Base-by-base conservation (phyloP, 2,329 filamentous ascomycete species). In the Cladophialophora psammophila region DNA sequence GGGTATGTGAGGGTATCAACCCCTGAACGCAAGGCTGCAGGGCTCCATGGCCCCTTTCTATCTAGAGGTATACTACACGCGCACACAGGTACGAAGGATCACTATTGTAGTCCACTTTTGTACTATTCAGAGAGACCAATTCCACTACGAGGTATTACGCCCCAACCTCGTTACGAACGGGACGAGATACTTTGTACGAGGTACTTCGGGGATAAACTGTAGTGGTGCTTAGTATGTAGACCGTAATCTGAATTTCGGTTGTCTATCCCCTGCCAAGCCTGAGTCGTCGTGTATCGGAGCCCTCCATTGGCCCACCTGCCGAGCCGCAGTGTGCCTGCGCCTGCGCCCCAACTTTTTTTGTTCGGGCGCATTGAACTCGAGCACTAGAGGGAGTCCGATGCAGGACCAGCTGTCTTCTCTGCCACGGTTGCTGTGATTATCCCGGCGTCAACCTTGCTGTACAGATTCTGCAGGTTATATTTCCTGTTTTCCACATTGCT, bases 1-100 rank as follows among this genome's bases (percentile, higher is more conserved):
- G 26, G 26, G 26, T 3, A 26, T 26, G 26, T 26, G 26, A 26
- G 26, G 26, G 26, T 18, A n/a, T 34, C 8, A 26, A 13, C 48
- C 59, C 59, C 59, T 61, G 59, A 42, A 54, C 20, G 34, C 48
- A 61, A 61, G 45, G 59, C 59, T 61, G 59, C 20, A 26, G 42
- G 32, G 32, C 15, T 34, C 35, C 15, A 60, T 35, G 26, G 26
- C 42, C 26, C 31, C 35, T 18, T 34, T 26, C 55, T 40, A 13
- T 9, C 9, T 13, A 40, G 10, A 40, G 4, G 12, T 40, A 40
- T 13, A 12, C 12, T 12, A 13, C 10, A 1, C 8, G 10, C 10
- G 2, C 4, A 40, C 10, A 10, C 12, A 50, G 15, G 12, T 36
- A 42, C 12, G 31, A 26, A 40, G 20, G 55, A 34, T 32, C 12